Evolutionary conservation across 2,329 filamentous ascomycete genomes (phyloP).

Genomic region (Pseudocercospora eumusae): DNA sequence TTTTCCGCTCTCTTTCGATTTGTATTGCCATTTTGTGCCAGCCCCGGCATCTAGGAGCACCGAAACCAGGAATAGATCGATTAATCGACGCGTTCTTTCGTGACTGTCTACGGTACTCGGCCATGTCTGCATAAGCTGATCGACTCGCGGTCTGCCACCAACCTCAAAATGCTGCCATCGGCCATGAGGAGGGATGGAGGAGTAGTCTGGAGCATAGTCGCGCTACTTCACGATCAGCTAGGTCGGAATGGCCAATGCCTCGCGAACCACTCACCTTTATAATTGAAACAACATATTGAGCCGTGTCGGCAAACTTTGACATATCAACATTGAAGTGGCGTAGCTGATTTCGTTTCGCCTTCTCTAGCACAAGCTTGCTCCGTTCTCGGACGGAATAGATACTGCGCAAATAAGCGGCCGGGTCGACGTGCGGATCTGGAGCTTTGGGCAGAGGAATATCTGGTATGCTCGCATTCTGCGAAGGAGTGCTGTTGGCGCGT

Average conservation of each 20-base stretch:
- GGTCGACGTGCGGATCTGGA: constrained; percentile 84
- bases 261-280: constrained; percentile 69
- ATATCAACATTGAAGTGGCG: constrained; percentile 88
- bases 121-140: constrained; percentile 70
- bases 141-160: constrained; percentile 73
- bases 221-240: constrained; percentile 49
- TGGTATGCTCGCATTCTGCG: constrained; percentile 48
- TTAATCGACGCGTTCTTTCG: constrained; percentile 72
- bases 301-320: constrained; percentile 78
- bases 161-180: constrained; percentile 82
- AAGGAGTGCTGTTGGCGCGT: constrained; percentile 41
- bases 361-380: constrained; percentile 70
- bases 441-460: constrained; percentile 80
- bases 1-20: constrained; percentile 82
- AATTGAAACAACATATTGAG: constrained; percentile 84
- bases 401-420: constrained; percentile 86
- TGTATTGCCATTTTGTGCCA: constrained; percentile 88
- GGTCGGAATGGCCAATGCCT: background rate
- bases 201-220: constrained; percentile 69
- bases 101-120: constrained; percentile 67
- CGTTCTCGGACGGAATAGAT: constrained; percentile 84
- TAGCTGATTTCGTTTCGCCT: constrained; percentile 74
- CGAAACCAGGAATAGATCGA: constrained; percentile 78
- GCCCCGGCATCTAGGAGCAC: constrained; percentile 86
- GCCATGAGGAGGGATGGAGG: constrained; percentile 80